Evolutionary conservation across 441 rosid species (phyloP), one percentile per base, ranked within the genome.

Genomic region (Bruguiera hainesii): DNA sequence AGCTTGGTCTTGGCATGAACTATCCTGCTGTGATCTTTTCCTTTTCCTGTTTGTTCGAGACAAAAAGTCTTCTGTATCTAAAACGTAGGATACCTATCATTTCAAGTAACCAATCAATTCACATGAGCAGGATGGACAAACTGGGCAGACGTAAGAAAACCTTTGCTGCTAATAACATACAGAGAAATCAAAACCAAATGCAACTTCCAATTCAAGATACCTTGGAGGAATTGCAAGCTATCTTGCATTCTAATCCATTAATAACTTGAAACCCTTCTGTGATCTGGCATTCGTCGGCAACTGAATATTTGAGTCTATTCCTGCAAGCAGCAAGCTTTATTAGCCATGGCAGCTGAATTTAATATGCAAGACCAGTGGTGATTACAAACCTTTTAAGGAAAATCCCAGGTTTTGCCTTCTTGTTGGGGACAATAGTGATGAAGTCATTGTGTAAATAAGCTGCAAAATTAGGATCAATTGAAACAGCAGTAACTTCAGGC

Each of bases 171-270:
- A 64, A 37, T 5, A 37, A 37, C 13, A 9, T 13, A 13, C 48
- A 8, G 48, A 13, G 48, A 42, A 42, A 11, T 42, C 48, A 42
- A 42, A 42, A 42, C 48, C 16, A 42, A 11, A 42, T 21, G 58
- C 65, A 31, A 19, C 37, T 13, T 64, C 53, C 46, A 48, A 20
- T 29, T 49, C 52, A 59, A 39, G 55, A 66, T 78, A 95, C 99
- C 97, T 95, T 92, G 60, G 98, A 92, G 46, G 99, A 85, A 77
- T 28, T 85, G 90, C 98, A 92, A 30, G 97, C 84, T 66, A 95
- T 85, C 87, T 92, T 92, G 79, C 99, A 95, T 79, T 95, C 98
- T 75, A 95, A 81, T 61, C 96, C 97, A 64, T 92, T 95, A 30
- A 76, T 76, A 58, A 87, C 77, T 75, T 70, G 80, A 72, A 90